Evolutionary conservation across 2,329 filamentous ascomycete genomes (phyloP), one percentile per base, ranked within the genome.

Genomic region (Trichophyton schoenleinii): DNA sequence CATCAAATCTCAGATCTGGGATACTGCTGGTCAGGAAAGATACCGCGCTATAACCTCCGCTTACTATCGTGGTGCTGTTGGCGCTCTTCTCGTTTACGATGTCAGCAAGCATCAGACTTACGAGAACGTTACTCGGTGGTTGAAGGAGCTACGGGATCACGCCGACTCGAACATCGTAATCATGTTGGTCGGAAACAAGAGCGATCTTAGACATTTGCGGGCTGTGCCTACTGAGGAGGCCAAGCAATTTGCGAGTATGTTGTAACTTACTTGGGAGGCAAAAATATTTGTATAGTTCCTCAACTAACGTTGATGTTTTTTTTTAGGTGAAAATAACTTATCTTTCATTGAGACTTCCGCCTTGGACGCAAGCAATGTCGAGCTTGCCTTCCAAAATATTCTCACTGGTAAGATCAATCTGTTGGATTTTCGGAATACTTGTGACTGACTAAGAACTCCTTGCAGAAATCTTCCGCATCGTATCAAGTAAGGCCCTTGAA

Each of bases 1-100:
- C 66, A 99, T 99, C 86, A 99, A 99, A 83, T 94, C 94, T 70
- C 94, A 99, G 81, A 99, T 99, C 72, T 99, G 95, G 94, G 94
- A 99, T 81, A 99, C 94, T 63, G 94, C 94, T 68, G 94, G 94
- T 68, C 94, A 99, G 81, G 94, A 99, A 80, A 88, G 94, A 76
- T 99, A 97, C 81, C 89, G 95, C 75, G 94, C 94, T 75, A 99
- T 99, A 77, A 99, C 94, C 69, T 96, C 94, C 63, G 94, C 94
- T 68, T 99, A 99, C 82, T 99, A 99, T 79, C 88, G 94, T 71
- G 95, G 94, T 71, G 95, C 94, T 61, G 94, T 99, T 62, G 94
- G 94, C 70, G 94, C 94, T 66, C 86, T 99, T 64, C 89, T 99
- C 67, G 94, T 99, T 72, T 99, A 99, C 81, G 92, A 99, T 77